These are phyloP conservation scores for Cercospora sp. DNA, from an alignment of 2,329 filamentous ascomycete species.

Conservation along the genomic window DNA sequence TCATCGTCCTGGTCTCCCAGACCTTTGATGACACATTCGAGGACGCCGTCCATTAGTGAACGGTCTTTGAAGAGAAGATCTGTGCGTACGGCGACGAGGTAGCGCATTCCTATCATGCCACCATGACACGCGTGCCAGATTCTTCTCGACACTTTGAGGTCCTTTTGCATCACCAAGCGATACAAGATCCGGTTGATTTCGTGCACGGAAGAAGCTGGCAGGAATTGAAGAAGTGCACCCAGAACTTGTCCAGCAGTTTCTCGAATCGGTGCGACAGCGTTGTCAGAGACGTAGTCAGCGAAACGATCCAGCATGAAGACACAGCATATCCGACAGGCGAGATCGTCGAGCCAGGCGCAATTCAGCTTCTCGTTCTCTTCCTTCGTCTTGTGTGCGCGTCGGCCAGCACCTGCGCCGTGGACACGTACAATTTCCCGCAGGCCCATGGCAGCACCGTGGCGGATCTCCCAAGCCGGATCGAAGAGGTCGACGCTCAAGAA, in stretches of 20 bases:
- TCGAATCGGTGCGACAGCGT: constrained; percentile 90
- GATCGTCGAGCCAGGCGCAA: constrained; percentile 83
- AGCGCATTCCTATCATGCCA: constrained; percentile 94
- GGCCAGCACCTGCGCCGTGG: constrained; percentile 87
- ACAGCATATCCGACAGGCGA: constrained; percentile 91
- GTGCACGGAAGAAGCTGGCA: constrained; percentile 76
- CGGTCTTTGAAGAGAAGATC: constrained; percentile 83
- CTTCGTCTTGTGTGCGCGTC: constrained; percentile 67
- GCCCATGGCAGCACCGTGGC: constrained; percentile 94
- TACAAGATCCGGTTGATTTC: constrained; percentile 82
- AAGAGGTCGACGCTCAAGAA: constrained; percentile 93
- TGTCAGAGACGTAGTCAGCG: constrained; percentile 96
- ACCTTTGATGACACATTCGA: constrained; percentile 91
- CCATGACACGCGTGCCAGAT: constrained; percentile 96
- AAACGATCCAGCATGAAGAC: constrained; percentile 98
- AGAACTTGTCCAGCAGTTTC: constrained; percentile 94
- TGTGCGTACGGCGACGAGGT: constrained; percentile 91
- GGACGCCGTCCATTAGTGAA: constrained; percentile 87
- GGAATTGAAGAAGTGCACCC: constrained; percentile 81
- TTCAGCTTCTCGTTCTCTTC: constrained; percentile 78
- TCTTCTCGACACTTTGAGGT: constrained; percentile 69
- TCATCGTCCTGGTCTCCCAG: constrained; percentile 90
- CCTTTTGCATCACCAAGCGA: constrained; percentile 87
- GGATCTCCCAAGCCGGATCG: constrained; percentile 89
- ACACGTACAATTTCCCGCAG: constrained; percentile 86